Evolutionary conservation across 345 rosid genomes (phyloP).

Genomic region (Citrus sp.): DNA sequence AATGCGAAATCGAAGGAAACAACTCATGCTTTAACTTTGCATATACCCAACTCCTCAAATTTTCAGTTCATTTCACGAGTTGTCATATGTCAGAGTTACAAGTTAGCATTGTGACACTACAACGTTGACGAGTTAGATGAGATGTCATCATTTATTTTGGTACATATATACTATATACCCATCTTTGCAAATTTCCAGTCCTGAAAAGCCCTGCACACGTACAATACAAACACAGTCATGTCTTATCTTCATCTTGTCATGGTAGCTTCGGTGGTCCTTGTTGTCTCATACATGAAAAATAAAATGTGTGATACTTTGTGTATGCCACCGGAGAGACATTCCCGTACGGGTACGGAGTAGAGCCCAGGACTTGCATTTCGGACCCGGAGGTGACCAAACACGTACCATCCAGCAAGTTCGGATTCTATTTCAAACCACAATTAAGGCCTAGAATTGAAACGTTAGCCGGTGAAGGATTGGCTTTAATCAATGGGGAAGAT

Average conservation of each 20-base stretch:
- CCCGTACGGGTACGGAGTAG: constrained; percentile 42
- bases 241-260: neutral
- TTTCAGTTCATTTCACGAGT: too few species aligned
- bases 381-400: constrained; percentile 43
- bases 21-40: too few species aligned
- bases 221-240: too few species aligned
- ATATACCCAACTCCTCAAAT: too few species aligned
- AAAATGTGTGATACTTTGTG: neutral
- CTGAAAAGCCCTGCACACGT: too few species aligned
- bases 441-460: constrained; percentile 8
- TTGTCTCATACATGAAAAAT: neutral
- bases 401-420: constrained; percentile 38
- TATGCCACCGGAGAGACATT: constrained; percentile 37
- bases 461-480: constrained; percentile 39
- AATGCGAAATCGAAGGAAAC: too few species aligned
- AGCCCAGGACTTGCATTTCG: constrained; percentile 34
- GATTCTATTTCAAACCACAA: constrained; percentile 29
- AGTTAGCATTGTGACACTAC: too few species aligned
- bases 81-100: too few species aligned
- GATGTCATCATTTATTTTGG: too few species aligned
- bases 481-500: constrained; percentile 28
- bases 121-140: too few species aligned
- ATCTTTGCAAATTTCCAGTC: too few species aligned
- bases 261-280: neutral
- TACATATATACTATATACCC: too few species aligned